Conservation (phyloP, 2,329 filamentous ascomycete species). For the Magnaporthiopsis rhizophila region DNA sequence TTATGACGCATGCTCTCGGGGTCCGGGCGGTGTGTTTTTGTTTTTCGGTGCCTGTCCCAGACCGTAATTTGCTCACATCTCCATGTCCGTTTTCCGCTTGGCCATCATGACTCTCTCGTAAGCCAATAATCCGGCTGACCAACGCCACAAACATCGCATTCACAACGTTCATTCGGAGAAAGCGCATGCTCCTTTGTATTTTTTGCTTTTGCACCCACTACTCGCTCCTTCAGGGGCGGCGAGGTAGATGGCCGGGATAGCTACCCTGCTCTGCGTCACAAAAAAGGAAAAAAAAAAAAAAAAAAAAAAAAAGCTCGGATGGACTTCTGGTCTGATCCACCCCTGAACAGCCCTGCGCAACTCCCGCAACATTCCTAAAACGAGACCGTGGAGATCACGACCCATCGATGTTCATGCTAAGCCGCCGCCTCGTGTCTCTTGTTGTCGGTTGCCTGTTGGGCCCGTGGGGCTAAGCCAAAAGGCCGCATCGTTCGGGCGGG, state of each 20-base stretch:
- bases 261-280: background rate
- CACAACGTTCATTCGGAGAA: too few relatives aligned
- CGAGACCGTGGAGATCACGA: conserved; percentile 4
- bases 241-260: background rate
- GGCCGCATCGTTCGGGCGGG: too few relatives aligned
- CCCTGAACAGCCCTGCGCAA: conserved; percentile 9
- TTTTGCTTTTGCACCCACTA: too few relatives aligned
- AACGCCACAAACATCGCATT: background rate
- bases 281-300: background rate
- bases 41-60: background rate
- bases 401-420: background rate
- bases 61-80: background rate
- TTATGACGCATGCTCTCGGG: background rate
- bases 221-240: background rate
- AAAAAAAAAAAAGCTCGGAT: conserved; percentile 7
- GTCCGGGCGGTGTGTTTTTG: background rate
- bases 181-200: background rate
- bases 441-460: background rate
- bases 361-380: conserved; percentile 22
- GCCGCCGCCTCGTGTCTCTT: background rate
- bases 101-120: background rate
- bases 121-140: background rate
- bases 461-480: too few relatives aligned
- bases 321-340: conserved; percentile 11
- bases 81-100: too few relatives aligned